Conservation (phyloP, 2,329 filamentous ascomycete genomes). For the Apiospora pterosperma region DNA sequence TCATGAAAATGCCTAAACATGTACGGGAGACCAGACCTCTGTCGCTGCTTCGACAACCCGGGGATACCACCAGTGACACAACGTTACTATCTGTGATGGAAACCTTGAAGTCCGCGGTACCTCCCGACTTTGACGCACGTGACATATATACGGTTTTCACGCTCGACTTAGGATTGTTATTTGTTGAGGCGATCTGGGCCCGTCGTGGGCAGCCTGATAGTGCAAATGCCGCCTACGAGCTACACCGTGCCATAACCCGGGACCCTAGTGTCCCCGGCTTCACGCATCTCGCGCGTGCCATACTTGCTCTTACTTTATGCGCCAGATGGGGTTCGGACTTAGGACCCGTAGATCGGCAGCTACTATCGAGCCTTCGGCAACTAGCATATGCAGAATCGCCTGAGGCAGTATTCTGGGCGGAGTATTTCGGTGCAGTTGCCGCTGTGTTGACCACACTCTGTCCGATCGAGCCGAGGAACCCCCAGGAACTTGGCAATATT, state of each 20-base stretch:
- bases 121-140: constrained; percentile 31
- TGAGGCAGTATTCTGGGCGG: constrained; percentile 48
- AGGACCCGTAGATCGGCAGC: constrained; percentile 42
- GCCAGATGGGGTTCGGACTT: constrained; percentile 69
- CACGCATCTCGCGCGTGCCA: constrained; percentile 66
- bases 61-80: constrained; percentile 10
- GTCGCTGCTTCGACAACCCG: constrained; percentile 27
- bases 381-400: constrained; percentile 35
- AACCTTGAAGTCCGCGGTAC: constrained; percentile 39
- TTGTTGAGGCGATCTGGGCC: constrained; percentile 50
- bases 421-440: constrained; percentile 49
- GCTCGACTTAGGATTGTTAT: constrained; percentile 39
- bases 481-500: constrained; percentile 29
- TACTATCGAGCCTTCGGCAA: constrained; percentile 39
- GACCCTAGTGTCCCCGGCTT: constrained; percentile 69
- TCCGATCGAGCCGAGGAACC: constrained; percentile 36
- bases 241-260: constrained; percentile 70
- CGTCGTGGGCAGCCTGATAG: constrained; percentile 45
- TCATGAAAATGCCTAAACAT: constrained; percentile 60
- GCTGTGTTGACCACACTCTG: constrained; percentile 39
- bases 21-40: constrained; percentile 66
- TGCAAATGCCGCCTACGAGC: constrained; percentile 61
- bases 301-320: constrained; percentile 68
- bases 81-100: constrained; percentile 34
- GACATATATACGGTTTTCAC: constrained; percentile 39